Percentiles rank a stretch among this genome's conserved stretches.
phyloP scores from a whole-genome alignment of 371 early-diverging fungal species.

The Mucor sp. region DNA sequence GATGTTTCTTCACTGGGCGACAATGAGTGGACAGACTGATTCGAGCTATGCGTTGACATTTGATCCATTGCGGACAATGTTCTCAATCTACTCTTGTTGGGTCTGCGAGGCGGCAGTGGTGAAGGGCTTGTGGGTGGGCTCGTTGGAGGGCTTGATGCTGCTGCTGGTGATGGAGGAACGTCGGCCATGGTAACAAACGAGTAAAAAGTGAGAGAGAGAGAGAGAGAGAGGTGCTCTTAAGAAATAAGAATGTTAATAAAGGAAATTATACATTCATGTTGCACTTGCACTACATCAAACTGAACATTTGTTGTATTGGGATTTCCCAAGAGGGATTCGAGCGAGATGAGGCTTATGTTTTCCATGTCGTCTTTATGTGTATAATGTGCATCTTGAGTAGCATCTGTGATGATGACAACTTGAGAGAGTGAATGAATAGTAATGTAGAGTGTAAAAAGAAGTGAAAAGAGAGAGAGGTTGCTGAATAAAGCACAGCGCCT shows the following conservation, averaged over 20 bases:
- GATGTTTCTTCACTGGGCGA: background rate
- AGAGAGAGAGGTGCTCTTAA: background rate
- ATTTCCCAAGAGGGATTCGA: background rate
- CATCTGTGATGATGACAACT: too few relatives aligned
- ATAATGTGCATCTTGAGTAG: background rate
- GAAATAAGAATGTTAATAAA: constrained; percentile 4
- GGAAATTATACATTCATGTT: constrained; percentile 9
- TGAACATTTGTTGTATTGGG: background rate
- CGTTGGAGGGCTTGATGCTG: too few relatives aligned
- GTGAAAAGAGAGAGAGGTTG: background rate
- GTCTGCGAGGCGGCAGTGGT: constrained; percentile 16
- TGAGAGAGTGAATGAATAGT: too few relatives aligned
- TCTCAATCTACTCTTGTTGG: constrained; percentile 40
- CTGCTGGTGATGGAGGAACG: background rate
- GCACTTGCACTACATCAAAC: constrained; percentile 12
- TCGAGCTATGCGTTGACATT: background rate
- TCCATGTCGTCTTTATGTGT: background rate
- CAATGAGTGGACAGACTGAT: background rate
- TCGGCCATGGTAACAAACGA: background rate
- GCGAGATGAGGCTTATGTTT: background rate
- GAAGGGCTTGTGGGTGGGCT: background rate
- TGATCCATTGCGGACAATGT: constrained; percentile 9
- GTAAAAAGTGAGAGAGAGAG: background rate
- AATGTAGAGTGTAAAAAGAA: background rate
- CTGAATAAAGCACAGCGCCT: background rate